A percentile compares a stretch with the other conserved stretches of the same genome.
These are phyloP conservation scores for Kodamaea restingae DNA, from an alignment of 805 yeast genomes.

Conservation along the genomic window DNA sequence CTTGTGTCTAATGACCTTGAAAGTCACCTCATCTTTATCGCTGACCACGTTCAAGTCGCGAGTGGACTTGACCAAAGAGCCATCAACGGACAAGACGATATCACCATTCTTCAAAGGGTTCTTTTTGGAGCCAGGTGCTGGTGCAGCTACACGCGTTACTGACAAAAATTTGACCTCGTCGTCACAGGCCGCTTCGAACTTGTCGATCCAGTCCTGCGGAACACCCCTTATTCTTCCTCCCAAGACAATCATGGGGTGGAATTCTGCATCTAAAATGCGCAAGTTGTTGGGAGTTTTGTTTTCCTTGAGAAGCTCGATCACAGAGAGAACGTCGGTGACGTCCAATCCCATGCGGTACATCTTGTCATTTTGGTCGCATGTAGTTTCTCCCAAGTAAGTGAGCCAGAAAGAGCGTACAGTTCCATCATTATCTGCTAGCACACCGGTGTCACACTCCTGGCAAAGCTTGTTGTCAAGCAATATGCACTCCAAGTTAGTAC, in stretches of 20 bases:
- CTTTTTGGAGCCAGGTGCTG: conserved; percentile 24
- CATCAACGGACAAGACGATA: conserved; percentile 68
- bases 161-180: conserved; percentile 72
- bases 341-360: conserved; percentile 74
- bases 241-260: conserved; percentile 60
- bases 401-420: conserved; percentile 82
- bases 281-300: conserved; percentile 47
- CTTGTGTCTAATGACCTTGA: conserved; percentile 71
- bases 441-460: conserved; percentile 74
- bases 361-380: conserved; percentile 52
- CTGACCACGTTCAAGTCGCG: conserved; percentile 59
- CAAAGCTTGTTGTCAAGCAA: conserved; percentile 69
- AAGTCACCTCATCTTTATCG: conserved; percentile 40
- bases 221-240: conserved; percentile 87
- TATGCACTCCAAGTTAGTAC: conserved; percentile 75
- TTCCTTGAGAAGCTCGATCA: conserved; percentile 52
- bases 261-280: conserved; percentile 76
- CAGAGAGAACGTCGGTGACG: conserved; percentile 57
- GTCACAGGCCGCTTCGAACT: conserved; percentile 56
- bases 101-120: conserved; percentile 61
- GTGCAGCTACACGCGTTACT: conserved; percentile 63
- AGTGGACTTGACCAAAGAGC: conserved; percentile 56
- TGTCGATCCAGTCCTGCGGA: conserved; percentile 73
- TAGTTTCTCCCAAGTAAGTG: conserved; percentile 73
- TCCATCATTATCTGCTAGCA: conserved; percentile 73